Evolutionary conservation across 2,329 filamentous ascomycete species (phyloP).

Genomic region (Cladobotryum mycophilum): DNA sequence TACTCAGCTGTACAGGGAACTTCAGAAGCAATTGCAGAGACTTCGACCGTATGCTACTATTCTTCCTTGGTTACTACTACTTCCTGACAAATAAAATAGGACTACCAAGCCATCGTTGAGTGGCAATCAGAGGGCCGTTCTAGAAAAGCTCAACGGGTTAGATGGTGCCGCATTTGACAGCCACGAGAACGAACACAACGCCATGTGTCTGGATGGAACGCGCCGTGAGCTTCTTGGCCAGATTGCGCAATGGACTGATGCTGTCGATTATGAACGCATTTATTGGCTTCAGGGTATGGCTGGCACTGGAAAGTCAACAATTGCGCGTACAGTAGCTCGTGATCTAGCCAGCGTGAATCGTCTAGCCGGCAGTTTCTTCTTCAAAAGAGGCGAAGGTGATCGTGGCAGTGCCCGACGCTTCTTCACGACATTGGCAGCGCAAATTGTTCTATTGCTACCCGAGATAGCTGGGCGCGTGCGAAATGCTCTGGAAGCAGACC

Average conservation of each 20-base stretch:
- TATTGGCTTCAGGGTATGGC: constrained; percentile 15
- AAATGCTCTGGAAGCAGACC: constrained; percentile 1
- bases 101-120: neutral
- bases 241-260: constrained; percentile 4
- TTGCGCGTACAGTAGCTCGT: constrained; percentile 12
- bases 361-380: constrained; percentile 36
- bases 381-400: constrained; percentile 32
- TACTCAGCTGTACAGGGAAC: constrained; percentile 8
- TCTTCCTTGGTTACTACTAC: neutral
- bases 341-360: accelerated
- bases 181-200: neutral
- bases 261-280: neutral
- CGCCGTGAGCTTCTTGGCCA: neutral
- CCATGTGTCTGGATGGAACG: neutral
- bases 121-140: neutral
- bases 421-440: constrained; percentile 32
- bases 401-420: constrained; percentile 28
- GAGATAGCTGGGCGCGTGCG: constrained; percentile 12
- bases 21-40: neutral
- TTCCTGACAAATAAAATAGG: neutral
- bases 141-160: neutral
- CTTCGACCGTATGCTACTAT: constrained; percentile 2
- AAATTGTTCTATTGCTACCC: constrained; percentile 25
- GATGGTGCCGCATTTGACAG: neutral
- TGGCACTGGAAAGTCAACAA: constrained; percentile 18